Evolutionary conservation across 2,329 filamentous ascomycete species (phyloP).

Genomic region (Trichophyton equinum): DNA sequence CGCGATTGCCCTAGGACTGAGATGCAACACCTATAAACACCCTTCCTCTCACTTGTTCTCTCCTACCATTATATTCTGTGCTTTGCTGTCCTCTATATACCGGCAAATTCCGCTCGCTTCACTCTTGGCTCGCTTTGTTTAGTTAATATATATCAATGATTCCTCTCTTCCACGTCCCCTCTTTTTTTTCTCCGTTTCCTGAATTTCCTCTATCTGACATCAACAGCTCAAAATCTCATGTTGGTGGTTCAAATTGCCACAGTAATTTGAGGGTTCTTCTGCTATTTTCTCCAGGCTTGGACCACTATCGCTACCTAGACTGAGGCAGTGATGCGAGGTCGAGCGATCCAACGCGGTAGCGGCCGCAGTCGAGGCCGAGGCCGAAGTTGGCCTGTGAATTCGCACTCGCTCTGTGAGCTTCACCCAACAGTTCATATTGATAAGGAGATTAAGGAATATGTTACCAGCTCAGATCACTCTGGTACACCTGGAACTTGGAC

Average conservation of each 20-base stretch:
- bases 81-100: not conserved
- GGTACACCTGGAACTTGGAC: constrained; percentile 21
- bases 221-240: not conserved
- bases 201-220: not conserved
- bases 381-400: not conserved
- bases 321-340: not conserved
- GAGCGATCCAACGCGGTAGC: not conserved
- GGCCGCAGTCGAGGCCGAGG: not conserved
- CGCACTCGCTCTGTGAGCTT: not conserved
- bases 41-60: not conserved
- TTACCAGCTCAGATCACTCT: constrained; percentile 14
- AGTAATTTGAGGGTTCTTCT: not conserved
- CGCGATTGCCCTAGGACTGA: not conserved
- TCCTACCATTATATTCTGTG: not conserved
- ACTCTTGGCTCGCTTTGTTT: not conserved
- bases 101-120: not conserved
- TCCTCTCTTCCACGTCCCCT: no score
- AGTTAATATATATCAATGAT: not conserved
- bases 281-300: not conserved
- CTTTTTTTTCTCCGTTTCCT: not conserved
- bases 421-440: constrained; percentile 14
- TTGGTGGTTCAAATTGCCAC: not conserved
- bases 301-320: not conserved
- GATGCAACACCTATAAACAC: not conserved
- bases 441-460: constrained; percentile 22